Conservation (phyloP, 768 basidiomycete species). For the Hypholoma fasciculare region DNA sequence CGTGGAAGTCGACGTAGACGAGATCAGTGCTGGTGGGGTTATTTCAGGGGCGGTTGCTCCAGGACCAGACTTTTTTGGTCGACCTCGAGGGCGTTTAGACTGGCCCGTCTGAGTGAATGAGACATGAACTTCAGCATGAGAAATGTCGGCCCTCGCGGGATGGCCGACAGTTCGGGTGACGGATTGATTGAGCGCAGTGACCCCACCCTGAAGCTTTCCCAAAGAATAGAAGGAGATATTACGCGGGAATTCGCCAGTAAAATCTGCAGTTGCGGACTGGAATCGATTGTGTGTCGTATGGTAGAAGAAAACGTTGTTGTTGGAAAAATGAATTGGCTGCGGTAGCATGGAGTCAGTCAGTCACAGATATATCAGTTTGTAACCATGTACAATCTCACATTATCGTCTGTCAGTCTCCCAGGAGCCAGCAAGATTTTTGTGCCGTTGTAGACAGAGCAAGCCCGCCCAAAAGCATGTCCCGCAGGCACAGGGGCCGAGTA, state of each 20-base stretch:
- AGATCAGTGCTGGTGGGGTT: too few relatives aligned
- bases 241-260: constrained; percentile 19
- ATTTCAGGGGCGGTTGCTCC: too few relatives aligned
- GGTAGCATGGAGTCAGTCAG: not conserved
- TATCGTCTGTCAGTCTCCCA: constrained; percentile 10
- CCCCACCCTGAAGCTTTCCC: too few relatives aligned
- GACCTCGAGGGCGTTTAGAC: too few relatives aligned
- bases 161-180: too few relatives aligned
- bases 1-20: too few relatives aligned
- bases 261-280: constrained; percentile 8
- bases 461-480: constrained; percentile 11
- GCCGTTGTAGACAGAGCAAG: constrained; percentile 20
- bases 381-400: not conserved
- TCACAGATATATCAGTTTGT: not conserved
- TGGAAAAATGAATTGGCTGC: constrained; percentile 7
- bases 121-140: too few relatives aligned
- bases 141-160: too few relatives aligned
- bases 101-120: too few relatives aligned
- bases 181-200: too few relatives aligned
- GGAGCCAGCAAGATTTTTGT: constrained; percentile 25
- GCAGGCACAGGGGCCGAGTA: constrained; percentile 13
- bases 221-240: constrained; percentile 18
- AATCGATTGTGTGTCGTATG: constrained; percentile 21
- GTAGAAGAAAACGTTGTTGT: constrained; percentile 17
- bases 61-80: too few relatives aligned